Evolutionary conservation across 768 basidiomycete genomes (phyloP).

Genomic region (Hygrocybe coccinea): DNA sequence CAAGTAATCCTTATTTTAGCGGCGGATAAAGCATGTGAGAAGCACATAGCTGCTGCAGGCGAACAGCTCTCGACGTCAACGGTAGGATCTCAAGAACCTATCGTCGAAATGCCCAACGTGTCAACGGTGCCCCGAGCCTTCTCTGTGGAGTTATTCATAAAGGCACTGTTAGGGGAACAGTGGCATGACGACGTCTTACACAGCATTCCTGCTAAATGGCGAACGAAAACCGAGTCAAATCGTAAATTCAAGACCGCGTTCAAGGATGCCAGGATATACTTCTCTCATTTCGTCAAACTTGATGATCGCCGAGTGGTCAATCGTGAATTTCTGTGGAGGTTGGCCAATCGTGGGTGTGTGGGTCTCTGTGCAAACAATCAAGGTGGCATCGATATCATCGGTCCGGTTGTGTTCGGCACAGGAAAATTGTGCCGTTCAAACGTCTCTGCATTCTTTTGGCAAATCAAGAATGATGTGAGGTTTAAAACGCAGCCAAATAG

Average conservation of each 20-base stretch:
- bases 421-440: conserved; percentile 8
- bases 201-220: background rate
- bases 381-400: conserved; percentile 15
- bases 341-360: conserved; percentile 20
- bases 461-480: conserved; percentile 19
- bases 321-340: conserved; percentile 12
- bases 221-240: background rate
- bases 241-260: background rate
- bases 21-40: background rate
- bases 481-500: conserved; percentile 5
- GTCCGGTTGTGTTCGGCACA: conserved; percentile 13
- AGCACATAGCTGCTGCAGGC: background rate
- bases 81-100: background rate
- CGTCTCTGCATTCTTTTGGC: conserved; percentile 17
- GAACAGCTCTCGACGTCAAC: background rate
- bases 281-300: conserved; percentile 25
- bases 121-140: too few species aligned
- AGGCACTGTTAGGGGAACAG: too few species aligned
- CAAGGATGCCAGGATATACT: conserved; percentile 12
- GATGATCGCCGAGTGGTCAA: conserved; percentile 14
- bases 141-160: too few species aligned
- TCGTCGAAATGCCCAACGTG: background rate
- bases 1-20: conserved; percentile 1
- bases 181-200: background rate
- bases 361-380: conserved; percentile 19